These are phyloP conservation scores for Claviceps spartinae DNA, from an alignment of 2,329 filamentous ascomycete species.

Conservation along the genomic window DNA sequence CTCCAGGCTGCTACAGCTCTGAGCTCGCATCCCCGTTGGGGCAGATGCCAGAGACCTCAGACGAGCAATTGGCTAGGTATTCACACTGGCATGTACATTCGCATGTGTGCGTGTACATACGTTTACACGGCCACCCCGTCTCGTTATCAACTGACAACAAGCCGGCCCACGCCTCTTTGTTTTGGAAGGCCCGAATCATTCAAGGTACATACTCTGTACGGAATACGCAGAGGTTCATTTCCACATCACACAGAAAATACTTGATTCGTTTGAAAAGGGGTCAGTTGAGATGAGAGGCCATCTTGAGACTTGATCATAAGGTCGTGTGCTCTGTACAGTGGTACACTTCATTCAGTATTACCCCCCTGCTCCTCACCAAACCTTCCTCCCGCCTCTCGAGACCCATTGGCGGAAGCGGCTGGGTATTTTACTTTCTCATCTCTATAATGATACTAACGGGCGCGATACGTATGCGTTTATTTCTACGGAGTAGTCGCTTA, in stretches of 20 bases:
- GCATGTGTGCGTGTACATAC: neutral
- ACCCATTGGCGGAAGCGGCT: neutral
- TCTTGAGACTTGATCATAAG: too few relatives aligned
- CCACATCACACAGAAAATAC: too few relatives aligned
- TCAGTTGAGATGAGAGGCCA: too few relatives aligned
- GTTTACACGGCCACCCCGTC: neutral
- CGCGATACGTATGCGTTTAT: neutral
- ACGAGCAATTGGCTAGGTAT: neutral
- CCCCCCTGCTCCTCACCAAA: too few relatives aligned
- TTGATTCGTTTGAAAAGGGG: too few relatives aligned
- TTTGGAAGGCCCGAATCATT: constrained; percentile 3
- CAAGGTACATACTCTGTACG: neutral
- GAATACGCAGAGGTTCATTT: too few relatives aligned
- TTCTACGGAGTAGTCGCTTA: neutral
- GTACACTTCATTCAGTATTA: too few relatives aligned
- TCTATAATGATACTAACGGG: neutral
- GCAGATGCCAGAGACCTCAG: too few relatives aligned
- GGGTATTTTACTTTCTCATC: neutral
- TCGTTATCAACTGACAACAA: constrained; percentile 1
- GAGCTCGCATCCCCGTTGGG: neutral
- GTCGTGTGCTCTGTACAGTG: too few relatives aligned
- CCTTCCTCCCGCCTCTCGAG: too few relatives aligned
- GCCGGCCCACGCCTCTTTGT: neutral
- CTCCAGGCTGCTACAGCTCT: neutral
- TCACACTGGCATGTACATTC: neutral